phyloP scores from a whole-genome alignment of 148 eudicot genomes.

The Vaccinium vitisidaea region DNA sequence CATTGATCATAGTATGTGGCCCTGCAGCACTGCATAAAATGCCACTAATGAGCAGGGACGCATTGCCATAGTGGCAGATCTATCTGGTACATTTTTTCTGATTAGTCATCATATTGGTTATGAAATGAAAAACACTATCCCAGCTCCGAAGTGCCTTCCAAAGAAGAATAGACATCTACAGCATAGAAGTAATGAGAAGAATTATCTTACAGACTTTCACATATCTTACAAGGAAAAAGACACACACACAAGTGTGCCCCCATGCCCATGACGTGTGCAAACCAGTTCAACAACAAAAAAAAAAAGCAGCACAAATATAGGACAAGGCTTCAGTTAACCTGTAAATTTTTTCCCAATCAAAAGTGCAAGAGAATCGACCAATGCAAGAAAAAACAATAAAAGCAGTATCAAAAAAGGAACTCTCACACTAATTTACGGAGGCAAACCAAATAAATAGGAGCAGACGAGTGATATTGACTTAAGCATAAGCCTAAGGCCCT shows the following conservation, averaged over 20 bases:
- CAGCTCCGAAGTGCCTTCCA: background rate
- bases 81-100: background rate
- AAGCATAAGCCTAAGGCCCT: background rate
- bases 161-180: background rate
- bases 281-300: background rate
- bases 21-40: constrained; percentile 72
- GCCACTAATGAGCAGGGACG: constrained; percentile 23
- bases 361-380: background rate
- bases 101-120: background rate
- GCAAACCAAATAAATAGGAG: background rate
- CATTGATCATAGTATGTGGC: constrained; percentile 71
- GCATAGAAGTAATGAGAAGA: background rate
- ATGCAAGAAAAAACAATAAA: background rate
- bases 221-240: background rate
- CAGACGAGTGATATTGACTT: background rate
- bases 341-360: background rate
- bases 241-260: background rate
- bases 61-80: background rate
- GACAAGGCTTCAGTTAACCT: background rate
- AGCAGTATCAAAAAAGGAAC: background rate
- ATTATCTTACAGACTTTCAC: background rate
- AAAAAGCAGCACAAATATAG: background rate
- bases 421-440: background rate
- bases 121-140: background rate
- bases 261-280: background rate